Base-by-base conservation (phyloP, 2,329 filamentous ascomycete genomes). In the Penicillium sp. region DNA sequence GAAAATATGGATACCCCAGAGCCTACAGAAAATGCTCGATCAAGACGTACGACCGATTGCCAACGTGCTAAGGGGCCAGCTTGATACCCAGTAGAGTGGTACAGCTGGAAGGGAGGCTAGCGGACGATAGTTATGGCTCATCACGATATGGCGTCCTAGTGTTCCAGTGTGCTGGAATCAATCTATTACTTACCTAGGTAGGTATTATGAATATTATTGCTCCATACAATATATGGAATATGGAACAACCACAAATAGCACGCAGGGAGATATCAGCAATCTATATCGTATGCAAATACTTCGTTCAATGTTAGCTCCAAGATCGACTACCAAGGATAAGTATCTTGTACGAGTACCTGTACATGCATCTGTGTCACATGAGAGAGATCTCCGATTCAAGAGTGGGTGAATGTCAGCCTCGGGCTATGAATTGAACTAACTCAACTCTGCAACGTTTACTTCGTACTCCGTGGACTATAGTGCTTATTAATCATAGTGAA, bases 381-480 rank as follows among this genome's bases (percentile, higher is more conserved):
- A 52, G 49, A 51, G 51, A 42, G 57, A 59, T 59, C 57, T 57
- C 43, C 51, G 51, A 55, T 57, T 55, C 30, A 39, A 30, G 38
- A 41, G 48, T 51, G 48, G 42, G 18, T 56, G 45, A 57, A 53
- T 46, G 47, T 58, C 55, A 58, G 57, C 51, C 55, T 57, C 48
- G 51, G 56, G 47, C 27, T 9, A 42, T 27, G 29, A 34, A 11
- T 35, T 34, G 32, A 19, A n/a, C 27, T 44, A 29, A 51, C 35
- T 26, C 32, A 47, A 38, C 29, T 51, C 32, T 39, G 35, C 29
- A 30, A 39, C 29, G 45, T 50, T 54, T 41, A 43, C 45, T 39
- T 46, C 54, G 29, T 39, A 30, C 35, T 23, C 23, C 23, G 23
- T 23, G 23, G 23, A 3, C n/a, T n/a, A n/a, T 23, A 9, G 29